These are phyloP conservation scores for Eugenia klotzschiana DNA, from an alignment of 441 rosid genomes.

Conservation along the genomic window DNA sequence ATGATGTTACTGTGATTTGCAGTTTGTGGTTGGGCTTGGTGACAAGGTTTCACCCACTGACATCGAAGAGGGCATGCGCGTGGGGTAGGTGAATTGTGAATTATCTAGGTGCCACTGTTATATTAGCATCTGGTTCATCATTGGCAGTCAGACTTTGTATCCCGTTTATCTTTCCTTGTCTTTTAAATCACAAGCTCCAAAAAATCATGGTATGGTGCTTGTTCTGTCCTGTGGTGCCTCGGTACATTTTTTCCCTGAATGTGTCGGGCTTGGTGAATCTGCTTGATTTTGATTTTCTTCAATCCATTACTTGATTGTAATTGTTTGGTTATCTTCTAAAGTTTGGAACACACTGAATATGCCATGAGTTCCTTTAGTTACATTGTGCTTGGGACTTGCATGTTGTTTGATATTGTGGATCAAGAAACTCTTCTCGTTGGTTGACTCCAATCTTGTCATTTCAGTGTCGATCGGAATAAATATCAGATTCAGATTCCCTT, in stretches of 20 bases:
- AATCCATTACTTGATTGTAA: background rate
- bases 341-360: background rate
- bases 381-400: background rate
- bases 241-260: background rate
- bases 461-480: conserved; percentile 87
- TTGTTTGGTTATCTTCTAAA: background rate
- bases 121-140: background rate
- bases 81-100: conserved; percentile 41
- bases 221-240: background rate
- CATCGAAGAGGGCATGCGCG: conserved; percentile 99
- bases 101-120: background rate
- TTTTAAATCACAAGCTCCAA: background rate
- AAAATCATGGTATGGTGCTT: background rate
- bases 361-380: background rate
- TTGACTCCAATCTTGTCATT: background rate
- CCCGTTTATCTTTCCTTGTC: background rate
- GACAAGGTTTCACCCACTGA: conserved; percentile 97
- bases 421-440: background rate
- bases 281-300: background rate
- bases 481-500: conserved; percentile 95
- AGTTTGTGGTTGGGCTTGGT: conserved; percentile 98
- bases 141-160: background rate
- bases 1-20: conserved; percentile 1
- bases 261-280: background rate
- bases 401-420: background rate